Evolutionary conservation across 2,329 filamentous ascomycete species (phyloP), one percentile per base, ranked within the genome.

Genomic region (Ascochyta lentis): DNA sequence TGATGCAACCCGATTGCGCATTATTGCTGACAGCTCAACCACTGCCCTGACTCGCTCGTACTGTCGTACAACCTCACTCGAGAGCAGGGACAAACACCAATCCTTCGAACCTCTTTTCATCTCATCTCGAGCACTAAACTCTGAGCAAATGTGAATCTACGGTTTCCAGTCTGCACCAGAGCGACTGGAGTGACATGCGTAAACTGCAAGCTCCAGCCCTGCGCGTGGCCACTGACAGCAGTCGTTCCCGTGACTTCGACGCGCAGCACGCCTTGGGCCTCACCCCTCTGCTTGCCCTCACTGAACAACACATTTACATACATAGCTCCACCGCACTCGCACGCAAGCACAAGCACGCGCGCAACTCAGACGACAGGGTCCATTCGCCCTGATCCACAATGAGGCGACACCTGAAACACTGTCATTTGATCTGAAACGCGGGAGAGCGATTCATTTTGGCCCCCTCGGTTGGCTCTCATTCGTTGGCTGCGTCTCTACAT

Each of bases 371-470:
- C 29, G 12, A 35, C 31, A 48, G 53, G 53, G 38, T 51, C 47
- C 38, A 38, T 33, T 51, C 33, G 37, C 47, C 42, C n/a, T 26
- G 33, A 38, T 37, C 47, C 47, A 56, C 53, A 51, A 24, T 19
- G 19, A 19, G 19, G 19, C 37, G 31, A 38, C 10, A 56, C 48
- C 64, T 72, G 72, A 74, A 75, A 74, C 69, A 46, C 67, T 54
- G 54, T 60, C 54, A 64, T 53, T 45, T 49, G 45, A 40, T 48
- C 67, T 75, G 72, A 75, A 74, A 75, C 73, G 53, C 64, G 53
- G 49, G 46, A 60, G 50, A 61, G 60, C 63, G 61, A 55, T 62
- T 72, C 68, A 71, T 68, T 61, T 72, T 63, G 60, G 59, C 40
- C 23, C 23, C 48, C 45, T 46, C 42, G 37, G 27, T 33, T 45